Evolutionary conservation across 23 red algal species (phyloP).

Genomic region (Pyropia yezoensis): DNA sequence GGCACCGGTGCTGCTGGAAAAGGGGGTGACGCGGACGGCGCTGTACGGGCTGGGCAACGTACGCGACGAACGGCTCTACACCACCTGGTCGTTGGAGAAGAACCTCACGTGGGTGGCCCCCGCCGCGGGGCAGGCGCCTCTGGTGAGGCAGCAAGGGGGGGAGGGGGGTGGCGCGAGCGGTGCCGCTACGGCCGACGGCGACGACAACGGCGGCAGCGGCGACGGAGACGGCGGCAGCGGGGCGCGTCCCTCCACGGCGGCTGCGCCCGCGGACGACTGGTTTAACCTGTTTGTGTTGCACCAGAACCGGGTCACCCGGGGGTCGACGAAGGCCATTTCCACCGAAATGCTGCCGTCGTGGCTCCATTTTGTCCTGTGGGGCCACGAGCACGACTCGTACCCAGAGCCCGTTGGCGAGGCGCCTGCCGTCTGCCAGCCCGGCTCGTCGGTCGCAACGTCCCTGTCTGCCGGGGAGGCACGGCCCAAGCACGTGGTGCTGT

Average conservation of each 20-base stretch:
- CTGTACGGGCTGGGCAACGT: constrained; percentile 93
- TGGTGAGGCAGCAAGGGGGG: too few relatives aligned
- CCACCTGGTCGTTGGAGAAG: constrained; percentile 65
- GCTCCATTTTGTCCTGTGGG: constrained; percentile 93
- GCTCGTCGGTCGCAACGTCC: constrained; percentile 87
- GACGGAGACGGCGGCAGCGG: neutral
- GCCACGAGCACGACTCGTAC: constrained; percentile 89
- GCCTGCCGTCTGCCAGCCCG: constrained; percentile 83
- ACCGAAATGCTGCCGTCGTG: constrained; percentile 70
- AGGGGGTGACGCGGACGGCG: constrained; percentile 59
- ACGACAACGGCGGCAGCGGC: neutral
- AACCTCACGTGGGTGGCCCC: constrained; percentile 67
- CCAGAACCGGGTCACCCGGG: constrained; percentile 75
- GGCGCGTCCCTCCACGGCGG: neutral
- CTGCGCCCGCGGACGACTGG: constrained; percentile 10
- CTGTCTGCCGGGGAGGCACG: constrained; percentile 59
- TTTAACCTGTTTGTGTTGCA: constrained; percentile 89
- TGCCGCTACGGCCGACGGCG: neutral
- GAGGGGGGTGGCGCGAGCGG: neutral
- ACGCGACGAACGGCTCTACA: constrained; percentile 82
- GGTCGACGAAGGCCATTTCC: constrained; percentile 44
- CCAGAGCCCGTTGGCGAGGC: constrained; percentile 53
- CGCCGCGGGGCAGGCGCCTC: too few relatives aligned
- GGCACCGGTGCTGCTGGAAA: constrained; percentile 63
- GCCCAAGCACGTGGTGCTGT: constrained; percentile 68